Evolutionary conservation across 2,329 filamentous ascomycete genomes (phyloP), one percentile per base, ranked within the genome.

Genomic region (Nannizziopsis arthrosporioides): DNA sequence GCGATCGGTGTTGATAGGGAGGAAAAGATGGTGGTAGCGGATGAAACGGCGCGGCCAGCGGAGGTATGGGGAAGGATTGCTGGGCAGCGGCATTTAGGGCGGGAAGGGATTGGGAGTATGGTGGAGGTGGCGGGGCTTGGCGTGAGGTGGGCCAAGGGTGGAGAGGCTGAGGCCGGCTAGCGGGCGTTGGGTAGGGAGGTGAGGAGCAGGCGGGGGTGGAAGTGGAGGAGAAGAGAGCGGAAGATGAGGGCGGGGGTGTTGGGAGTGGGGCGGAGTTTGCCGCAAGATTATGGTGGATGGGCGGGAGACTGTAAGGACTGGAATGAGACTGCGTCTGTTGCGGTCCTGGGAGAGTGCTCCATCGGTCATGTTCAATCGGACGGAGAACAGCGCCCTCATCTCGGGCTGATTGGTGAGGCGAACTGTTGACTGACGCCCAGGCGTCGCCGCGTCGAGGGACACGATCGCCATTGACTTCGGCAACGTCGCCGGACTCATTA

Each of bases 71-170:
- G 11, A 63, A 57, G 15, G 52, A 54, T 42, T 67, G 62, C 15
- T 59, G 49, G 0, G 63, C 48, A 12, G 61, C 52, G 10, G 61
- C 57, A 48, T 59, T 66, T 55, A 66, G 67, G 1, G 64, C 62
- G 2, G 65, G 66, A 1, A 67, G 56, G 1, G 65, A 63, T 44
- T 66, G 65, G 0, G 64, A 61, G 49, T 67, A 67, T 19, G 64
- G 51, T 17, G 56, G 50, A 6, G 56, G 57, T 18, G 62, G 61
- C 57, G 63, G 2, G 22, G 22, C 22, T 17, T 27, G 32, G 12
- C 42, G 42, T 17, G 57, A 53, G 8, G 60, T 58, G 30, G 63
- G 53, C 65, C 65, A 68, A 11, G 65, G 61, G 44, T 66, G 67
- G 49, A 68, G 57, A 3, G 66, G 64, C 40, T 68, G 66, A 19